Conservation (phyloP, 345 rosid genomes). For the Populus simonii region DNA sequence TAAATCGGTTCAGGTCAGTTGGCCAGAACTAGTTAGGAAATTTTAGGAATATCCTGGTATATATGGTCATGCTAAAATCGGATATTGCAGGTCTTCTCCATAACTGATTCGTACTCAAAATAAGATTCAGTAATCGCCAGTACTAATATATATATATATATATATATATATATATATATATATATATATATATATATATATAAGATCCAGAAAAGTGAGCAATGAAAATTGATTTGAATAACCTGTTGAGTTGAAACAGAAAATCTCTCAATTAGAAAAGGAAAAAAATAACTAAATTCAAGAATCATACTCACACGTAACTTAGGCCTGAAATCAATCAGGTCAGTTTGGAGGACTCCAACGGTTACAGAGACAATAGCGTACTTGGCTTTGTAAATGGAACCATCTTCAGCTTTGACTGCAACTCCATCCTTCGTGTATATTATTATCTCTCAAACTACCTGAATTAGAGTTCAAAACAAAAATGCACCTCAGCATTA, state of each 20-base stretch:
- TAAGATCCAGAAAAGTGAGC: neutral
- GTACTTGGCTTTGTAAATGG: slow-evolving; percentile 17
- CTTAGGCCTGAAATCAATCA: slow-evolving; percentile 26
- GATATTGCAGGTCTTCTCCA: slow-evolving; percentile 35
- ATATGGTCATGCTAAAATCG: slow-evolving; percentile 29
- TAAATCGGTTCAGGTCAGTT: slow-evolving; percentile 30
- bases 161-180: no score
- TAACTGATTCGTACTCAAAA: slow-evolving; percentile 10
- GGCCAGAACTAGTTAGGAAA: slow-evolving; percentile 38
- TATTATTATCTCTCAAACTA: slow-evolving; percentile 10
- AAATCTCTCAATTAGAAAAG: neutral
- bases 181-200: no score
- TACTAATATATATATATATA: neutral
- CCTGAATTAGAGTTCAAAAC: neutral
- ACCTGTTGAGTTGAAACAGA: neutral
- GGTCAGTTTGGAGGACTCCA: slow-evolving; percentile 33
- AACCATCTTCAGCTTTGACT: slow-evolving; percentile 32
- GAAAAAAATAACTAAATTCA: neutral
- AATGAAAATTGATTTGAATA: neutral
- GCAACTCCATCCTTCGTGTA: slow-evolving; percentile 23
- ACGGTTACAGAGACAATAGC: slow-evolving; percentile 32
- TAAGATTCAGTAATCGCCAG: neutral
- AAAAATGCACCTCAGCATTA: neutral
- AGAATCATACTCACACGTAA: slow-evolving; percentile 20
- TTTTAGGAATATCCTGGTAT: slow-evolving; percentile 34